A percentile compares a stretch with the other conserved stretches of the same genome.
Conservation (phyloP, 805 yeast species). For the Lachancea waltii region DNA sequence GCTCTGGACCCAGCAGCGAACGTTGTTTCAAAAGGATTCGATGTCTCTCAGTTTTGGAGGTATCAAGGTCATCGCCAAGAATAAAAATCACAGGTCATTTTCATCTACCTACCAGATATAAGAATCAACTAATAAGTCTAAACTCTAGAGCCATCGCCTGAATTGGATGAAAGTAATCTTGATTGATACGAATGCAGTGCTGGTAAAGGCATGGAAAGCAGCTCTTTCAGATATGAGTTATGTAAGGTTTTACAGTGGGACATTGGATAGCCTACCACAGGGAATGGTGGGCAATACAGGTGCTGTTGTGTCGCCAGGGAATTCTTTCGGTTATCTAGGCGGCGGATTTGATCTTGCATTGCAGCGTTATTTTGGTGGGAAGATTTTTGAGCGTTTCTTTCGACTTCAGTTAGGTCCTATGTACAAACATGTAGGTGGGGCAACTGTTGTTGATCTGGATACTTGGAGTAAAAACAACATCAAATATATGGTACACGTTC, state of each 20-base stretch:
- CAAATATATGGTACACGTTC: constrained; percentile 27
- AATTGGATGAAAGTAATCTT: constrained; percentile 5
- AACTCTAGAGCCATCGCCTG: too few relatives aligned
- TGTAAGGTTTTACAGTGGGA: not conserved
- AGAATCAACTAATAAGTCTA: too few relatives aligned
- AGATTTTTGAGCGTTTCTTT: constrained; percentile 26
- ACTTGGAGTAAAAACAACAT: constrained; percentile 13
- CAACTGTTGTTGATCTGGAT: constrained; percentile 19
- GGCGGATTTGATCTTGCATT: constrained; percentile 46
- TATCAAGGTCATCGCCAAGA: too few relatives aligned
- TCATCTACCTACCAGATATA: too few relatives aligned
- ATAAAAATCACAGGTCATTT: too few relatives aligned
- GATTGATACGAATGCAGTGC: constrained; percentile 7
- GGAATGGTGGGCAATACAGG: constrained; percentile 6
- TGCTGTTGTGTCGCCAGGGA: constrained; percentile 46
- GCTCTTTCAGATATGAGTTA: not conserved
- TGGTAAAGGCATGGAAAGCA: constrained; percentile 6
- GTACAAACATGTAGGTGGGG: constrained; percentile 25
- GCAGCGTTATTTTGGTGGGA: constrained; percentile 23
- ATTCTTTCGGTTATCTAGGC: constrained; percentile 43
- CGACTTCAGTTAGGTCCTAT: constrained; percentile 17
- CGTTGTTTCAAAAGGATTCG: too few relatives aligned
- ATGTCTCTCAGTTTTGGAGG: too few relatives aligned
- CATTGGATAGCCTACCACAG: not conserved
- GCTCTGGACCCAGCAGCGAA: too few relatives aligned